Percentiles rank a stretch among this genome's conserved stretches.
Conservation (phyloP, 495 filamentous ascomycete genomes). For the Chaetomidium leptoderma region DNA sequence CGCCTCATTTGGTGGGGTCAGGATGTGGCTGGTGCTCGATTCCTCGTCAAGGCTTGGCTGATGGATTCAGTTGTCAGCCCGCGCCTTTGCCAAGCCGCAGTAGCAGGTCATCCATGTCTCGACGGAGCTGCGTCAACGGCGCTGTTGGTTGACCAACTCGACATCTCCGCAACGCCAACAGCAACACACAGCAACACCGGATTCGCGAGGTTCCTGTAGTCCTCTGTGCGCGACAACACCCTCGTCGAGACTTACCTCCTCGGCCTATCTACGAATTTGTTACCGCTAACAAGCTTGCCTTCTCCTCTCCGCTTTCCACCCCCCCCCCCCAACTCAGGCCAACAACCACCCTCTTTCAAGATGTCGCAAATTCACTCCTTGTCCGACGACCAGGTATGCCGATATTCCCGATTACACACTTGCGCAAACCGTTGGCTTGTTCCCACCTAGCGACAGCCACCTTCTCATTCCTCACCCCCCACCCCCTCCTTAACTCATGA, state of each 20-base stretch:
- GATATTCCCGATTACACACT: constrained; percentile 13
- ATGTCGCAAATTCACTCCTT: constrained; percentile 93
- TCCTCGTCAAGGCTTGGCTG: no score
- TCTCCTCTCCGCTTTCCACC: constrained; percentile 4
- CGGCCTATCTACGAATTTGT: background rate
- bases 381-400: constrained; percentile 87
- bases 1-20: background rate
- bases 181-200: constrained; percentile 8
- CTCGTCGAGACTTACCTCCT: background rate
- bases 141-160: constrained; percentile 27
- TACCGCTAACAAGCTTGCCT: background rate
- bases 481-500: background rate
- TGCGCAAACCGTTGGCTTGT: background rate
- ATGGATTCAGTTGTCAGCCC: constrained; percentile 4
- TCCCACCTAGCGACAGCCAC: constrained; percentile 2
- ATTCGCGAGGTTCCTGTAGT: background rate
- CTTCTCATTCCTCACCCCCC: constrained; percentile 12
- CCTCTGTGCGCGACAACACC: background rate
- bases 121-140: constrained; percentile 21
- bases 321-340: constrained; percentile 11
- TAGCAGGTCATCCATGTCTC: constrained; percentile 18
- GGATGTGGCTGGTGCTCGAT: constrained; percentile 7
- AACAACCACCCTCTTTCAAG: constrained; percentile 40
- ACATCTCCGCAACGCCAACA: constrained; percentile 13
- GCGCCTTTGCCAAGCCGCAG: constrained; percentile 17